phyloP scores from a whole-genome alignment of 108 stramenopile genomes.

The Nitzschia sp. region DNA sequence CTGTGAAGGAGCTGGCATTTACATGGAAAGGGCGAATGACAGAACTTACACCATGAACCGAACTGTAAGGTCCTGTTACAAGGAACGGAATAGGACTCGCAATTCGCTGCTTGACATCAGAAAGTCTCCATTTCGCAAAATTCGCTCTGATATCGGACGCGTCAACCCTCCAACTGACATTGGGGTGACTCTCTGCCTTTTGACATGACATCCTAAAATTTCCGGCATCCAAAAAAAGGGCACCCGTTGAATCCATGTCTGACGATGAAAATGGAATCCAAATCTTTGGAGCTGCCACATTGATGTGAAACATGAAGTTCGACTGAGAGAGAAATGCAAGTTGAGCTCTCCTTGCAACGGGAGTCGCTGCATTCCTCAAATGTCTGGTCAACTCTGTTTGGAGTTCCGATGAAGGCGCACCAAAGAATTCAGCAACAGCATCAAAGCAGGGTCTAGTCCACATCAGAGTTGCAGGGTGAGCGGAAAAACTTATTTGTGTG shows the following conservation, averaged over 20 bases:
- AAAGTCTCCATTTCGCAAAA: slow-evolving; percentile 39
- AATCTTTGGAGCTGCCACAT: slow-evolving; percentile 70
- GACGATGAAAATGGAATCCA: slow-evolving; percentile 66
- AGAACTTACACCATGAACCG: slow-evolving; percentile 23
- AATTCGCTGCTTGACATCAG: slow-evolving; percentile 18
- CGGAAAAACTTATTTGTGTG: slow-evolving; percentile 52
- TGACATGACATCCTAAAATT: slow-evolving; percentile 41
- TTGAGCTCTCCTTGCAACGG: slow-evolving; percentile 69
- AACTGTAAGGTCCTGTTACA: slow-evolving; percentile 16
- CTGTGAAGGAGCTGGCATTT: slow-evolving; percentile 3
- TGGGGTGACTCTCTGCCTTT: slow-evolving; percentile 43
- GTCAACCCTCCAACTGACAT: slow-evolving; percentile 45
- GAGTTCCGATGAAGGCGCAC: slow-evolving; percentile 43
- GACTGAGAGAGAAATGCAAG: slow-evolving; percentile 69
- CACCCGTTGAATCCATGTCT: slow-evolving; percentile 38
- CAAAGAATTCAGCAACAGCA: slow-evolving; percentile 60
- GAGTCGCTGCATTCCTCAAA: slow-evolving; percentile 74
- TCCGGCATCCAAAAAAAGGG: slow-evolving; percentile 68
- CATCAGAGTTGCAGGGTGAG: slow-evolving; percentile 72
- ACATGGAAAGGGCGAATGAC: slow-evolving; percentile 69
- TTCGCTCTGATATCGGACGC: slow-evolving; percentile 60
- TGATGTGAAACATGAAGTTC: slow-evolving; percentile 52
- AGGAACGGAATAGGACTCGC: slow-evolving; percentile 16
- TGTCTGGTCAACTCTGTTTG: slow-evolving; percentile 51
- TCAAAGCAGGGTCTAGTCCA: slow-evolving; percentile 71